These are phyloP conservation scores for Thozetella sp. DNA, from an alignment of 495 filamentous ascomycete genomes.

Conservation along the genomic window DNA sequence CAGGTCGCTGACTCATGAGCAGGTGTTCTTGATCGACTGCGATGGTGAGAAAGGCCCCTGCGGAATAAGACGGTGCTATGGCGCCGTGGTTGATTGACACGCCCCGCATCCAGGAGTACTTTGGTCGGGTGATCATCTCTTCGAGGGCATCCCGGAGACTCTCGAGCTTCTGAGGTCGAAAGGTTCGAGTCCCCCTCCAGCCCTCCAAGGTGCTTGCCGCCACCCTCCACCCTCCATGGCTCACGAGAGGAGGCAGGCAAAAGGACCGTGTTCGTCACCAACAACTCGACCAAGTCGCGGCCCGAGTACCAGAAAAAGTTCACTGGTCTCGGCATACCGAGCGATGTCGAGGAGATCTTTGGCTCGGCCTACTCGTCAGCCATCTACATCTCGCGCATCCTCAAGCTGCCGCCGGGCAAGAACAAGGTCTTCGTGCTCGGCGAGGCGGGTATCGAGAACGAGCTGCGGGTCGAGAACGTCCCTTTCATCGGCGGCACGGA, in stretches of 20 bases:
- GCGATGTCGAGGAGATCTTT: slow-evolving; percentile 86
- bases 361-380: slow-evolving; percentile 92
- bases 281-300: slow-evolving; percentile 97
- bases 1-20: slow-evolving; percentile 9
- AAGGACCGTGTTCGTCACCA: slow-evolving; percentile 93
- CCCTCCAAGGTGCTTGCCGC: background rate
- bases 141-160: slow-evolving; percentile 81
- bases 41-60: slow-evolving; percentile 69
- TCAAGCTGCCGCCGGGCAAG: slow-evolving; percentile 72
- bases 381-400: slow-evolving; percentile 93
- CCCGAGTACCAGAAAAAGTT: slow-evolving; percentile 91
- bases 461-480: slow-evolving; percentile 76
- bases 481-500: slow-evolving; percentile 89
- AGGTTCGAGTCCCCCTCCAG: slow-evolving; percentile 53
- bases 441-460: slow-evolving; percentile 88
- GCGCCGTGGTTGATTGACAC: slow-evolving; percentile 5
- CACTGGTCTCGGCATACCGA: slow-evolving; percentile 77
- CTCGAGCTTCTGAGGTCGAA: slow-evolving; percentile 75
- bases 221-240: slow-evolving; percentile 11
- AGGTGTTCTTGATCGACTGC: slow-evolving; percentile 96
- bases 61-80: too few relatives aligned
- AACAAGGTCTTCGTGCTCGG: slow-evolving; percentile 95
- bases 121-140: slow-evolving; percentile 92
- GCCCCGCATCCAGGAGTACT: slow-evolving; percentile 69
- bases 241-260: slow-evolving; percentile 61